phyloP scores from a whole-genome alignment of 2,329 filamentous ascomycete genomes.

The Geosmithia flava region DNA sequence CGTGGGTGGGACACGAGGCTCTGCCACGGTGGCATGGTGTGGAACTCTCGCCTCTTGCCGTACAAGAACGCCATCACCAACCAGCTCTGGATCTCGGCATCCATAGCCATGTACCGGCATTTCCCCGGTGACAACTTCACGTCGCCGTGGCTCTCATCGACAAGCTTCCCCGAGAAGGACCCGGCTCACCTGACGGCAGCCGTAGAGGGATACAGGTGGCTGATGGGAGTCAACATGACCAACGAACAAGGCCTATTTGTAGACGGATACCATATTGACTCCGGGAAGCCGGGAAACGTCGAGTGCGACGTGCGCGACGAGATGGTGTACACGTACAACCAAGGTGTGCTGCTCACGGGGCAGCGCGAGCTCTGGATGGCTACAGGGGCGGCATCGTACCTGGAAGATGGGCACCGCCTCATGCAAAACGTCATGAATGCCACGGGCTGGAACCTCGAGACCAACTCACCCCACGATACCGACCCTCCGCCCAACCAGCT shows the following conservation, averaged over 20 bases:
- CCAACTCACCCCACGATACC: slow-evolving; percentile 27
- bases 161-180: slow-evolving; percentile 28
- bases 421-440: slow-evolving; percentile 62
- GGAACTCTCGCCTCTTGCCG: slow-evolving; percentile 67
- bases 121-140: slow-evolving; percentile 71
- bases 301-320: slow-evolving; percentile 72
- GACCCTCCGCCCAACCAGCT: slow-evolving; percentile 17
- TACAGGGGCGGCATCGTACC: slow-evolving; percentile 58
- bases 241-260: slow-evolving; percentile 63
- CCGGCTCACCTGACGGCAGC: slow-evolving; percentile 61
- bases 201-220: slow-evolving; percentile 68
- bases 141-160: slow-evolving; percentile 44
- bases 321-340: slow-evolving; percentile 94
- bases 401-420: slow-evolving; percentile 69
- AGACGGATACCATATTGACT: slow-evolving; percentile 79
- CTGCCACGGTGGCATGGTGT: slow-evolving; percentile 81
- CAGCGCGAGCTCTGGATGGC: slow-evolving; percentile 69
- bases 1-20: slow-evolving; percentile 71
- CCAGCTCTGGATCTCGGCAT: slow-evolving; percentile 75
- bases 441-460: slow-evolving; percentile 58
- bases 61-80: slow-evolving; percentile 98
- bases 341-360: slow-evolving; percentile 78
- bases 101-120: slow-evolving; percentile 78
- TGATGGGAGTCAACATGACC: slow-evolving; percentile 68
- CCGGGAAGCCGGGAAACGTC: slow-evolving; percentile 42